Evolutionary conservation across 352 stramenopile genomes (phyloP).

Genomic region (Pythium myriotylum): DNA sequence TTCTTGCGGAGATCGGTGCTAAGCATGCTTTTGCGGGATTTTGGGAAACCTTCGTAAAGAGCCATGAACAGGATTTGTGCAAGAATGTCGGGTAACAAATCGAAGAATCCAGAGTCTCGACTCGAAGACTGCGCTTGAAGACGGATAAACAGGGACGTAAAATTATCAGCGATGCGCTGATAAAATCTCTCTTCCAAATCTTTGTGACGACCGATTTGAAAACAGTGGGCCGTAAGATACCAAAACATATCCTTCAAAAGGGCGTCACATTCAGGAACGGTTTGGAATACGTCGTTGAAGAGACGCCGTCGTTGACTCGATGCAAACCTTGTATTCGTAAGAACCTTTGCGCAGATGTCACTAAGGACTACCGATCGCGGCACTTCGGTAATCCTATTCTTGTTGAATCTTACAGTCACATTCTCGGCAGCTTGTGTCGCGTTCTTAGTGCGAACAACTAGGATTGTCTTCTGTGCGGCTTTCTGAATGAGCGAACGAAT

Average conservation of each 20-base stretch:
- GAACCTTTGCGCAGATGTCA: constrained; percentile 52
- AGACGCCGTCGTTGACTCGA: constrained; percentile 34
- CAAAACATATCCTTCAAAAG: constrained; percentile 80
- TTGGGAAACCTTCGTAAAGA: constrained; percentile 75
- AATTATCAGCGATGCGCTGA: constrained; percentile 67
- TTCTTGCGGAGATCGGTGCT: constrained; percentile 33
- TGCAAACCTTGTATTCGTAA: constrained; percentile 41
- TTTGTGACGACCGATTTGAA: constrained; percentile 49
- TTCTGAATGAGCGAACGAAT: constrained; percentile 67
- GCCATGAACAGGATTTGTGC: constrained; percentile 66
- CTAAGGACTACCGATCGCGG: constrained; percentile 56
- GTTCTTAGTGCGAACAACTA: constrained; percentile 74
- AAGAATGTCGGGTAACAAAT: constrained; percentile 56
- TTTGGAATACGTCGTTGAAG: constrained; percentile 52
- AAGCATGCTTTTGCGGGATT: constrained; percentile 53
- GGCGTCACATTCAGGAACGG: constrained; percentile 45
- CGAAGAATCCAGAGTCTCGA: constrained; percentile 57
- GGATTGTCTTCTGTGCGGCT: constrained; percentile 71
- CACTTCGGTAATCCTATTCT: constrained; percentile 46
- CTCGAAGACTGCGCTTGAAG: constrained; percentile 55
- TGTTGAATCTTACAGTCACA: constrained; percentile 62
- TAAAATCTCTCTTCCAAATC: constrained; percentile 51
- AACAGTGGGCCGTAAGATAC: constrained; percentile 63
- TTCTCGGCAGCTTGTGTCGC: constrained; percentile 67
- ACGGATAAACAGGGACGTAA: constrained; percentile 63